Evolutionary conservation across 1,139 yeast species (phyloP).

Genomic region (Pichia kudriavzevii): DNA sequence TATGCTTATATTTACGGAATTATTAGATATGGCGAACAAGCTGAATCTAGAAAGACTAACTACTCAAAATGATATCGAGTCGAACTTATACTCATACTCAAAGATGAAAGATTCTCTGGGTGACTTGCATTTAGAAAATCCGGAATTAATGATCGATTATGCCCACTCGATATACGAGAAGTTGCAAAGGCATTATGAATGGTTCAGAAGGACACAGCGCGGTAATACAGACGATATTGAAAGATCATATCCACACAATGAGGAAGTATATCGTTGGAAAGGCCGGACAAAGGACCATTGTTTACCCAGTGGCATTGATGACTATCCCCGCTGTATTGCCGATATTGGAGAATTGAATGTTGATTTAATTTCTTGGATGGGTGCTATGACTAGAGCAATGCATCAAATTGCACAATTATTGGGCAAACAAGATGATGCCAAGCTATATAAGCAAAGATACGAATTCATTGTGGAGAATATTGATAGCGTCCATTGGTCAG

Average conservation of each 20-base stretch:
- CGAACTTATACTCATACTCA: constrained; percentile 10
- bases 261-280: constrained; percentile 77
- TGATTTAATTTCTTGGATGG: constrained; percentile 88
- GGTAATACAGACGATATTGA: constrained; percentile 73
- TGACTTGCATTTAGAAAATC: constrained; percentile 47
- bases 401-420: constrained; percentile 63
- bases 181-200: constrained; percentile 67
- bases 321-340: constrained; percentile 86
- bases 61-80: not conserved
- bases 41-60: constrained; percentile 3
- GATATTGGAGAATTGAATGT: constrained; percentile 88
- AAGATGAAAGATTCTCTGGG: constrained; percentile 32
- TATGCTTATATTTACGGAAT: constrained; percentile 66
- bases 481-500: constrained; percentile 75
- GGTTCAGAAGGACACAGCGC: constrained; percentile 77
- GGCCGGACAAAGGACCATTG: constrained; percentile 85
- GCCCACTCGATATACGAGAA: constrained; percentile 68
- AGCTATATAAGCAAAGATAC: constrained; percentile 45
- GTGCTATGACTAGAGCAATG: constrained; percentile 83
- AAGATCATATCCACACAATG: constrained; percentile 41
- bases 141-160: constrained; percentile 54
- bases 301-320: constrained; percentile 91
- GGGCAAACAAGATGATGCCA: constrained; percentile 50
- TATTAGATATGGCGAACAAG: constrained; percentile 45
- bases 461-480: constrained; percentile 53